These are phyloP conservation scores for Myxozyma kluyveri DNA, from an alignment of 805 yeast genomes.

Conservation along the genomic window DNA sequence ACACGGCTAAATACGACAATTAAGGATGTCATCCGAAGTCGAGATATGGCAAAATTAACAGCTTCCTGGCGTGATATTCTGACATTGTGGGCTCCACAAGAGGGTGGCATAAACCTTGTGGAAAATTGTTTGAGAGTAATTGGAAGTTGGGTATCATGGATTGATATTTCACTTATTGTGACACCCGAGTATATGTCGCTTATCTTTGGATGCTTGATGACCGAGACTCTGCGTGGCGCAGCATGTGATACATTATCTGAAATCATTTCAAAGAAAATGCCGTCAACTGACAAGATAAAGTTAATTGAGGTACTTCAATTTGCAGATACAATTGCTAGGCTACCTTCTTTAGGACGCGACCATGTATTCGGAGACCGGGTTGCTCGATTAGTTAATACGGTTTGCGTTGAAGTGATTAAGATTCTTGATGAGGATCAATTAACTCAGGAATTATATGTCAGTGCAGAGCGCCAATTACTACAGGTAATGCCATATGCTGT, in stretches of 20 bases:
- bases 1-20: constrained; percentile 63
- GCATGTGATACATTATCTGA: constrained; percentile 60
- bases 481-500: constrained; percentile 71
- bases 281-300: constrained; percentile 65
- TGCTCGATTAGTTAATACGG: constrained; percentile 68
- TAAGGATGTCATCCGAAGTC: constrained; percentile 77
- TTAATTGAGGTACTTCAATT: constrained; percentile 67
- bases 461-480: constrained; percentile 40
- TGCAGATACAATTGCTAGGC: constrained; percentile 51
- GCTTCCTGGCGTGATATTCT: constrained; percentile 65
- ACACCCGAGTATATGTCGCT: constrained; percentile 55
- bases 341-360: constrained; percentile 40
- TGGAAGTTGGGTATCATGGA: constrained; percentile 91
- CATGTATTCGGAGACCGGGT: constrained; percentile 71
- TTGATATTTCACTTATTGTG: constrained; percentile 73
- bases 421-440: constrained; percentile 53
- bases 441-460: constrained; percentile 12
- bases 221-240: constrained; percentile 45
- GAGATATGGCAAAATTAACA: constrained; percentile 68
- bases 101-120: constrained; percentile 47
- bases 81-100: constrained; percentile 36
- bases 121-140: constrained; percentile 61
- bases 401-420: constrained; percentile 72
- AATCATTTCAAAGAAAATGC: constrained; percentile 74
- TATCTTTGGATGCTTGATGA: constrained; percentile 58